These are phyloP conservation scores for Paramecium pentaurelia DNA, from an alignment of 73 alveolate genomes.

Conservation along the genomic window DNA sequence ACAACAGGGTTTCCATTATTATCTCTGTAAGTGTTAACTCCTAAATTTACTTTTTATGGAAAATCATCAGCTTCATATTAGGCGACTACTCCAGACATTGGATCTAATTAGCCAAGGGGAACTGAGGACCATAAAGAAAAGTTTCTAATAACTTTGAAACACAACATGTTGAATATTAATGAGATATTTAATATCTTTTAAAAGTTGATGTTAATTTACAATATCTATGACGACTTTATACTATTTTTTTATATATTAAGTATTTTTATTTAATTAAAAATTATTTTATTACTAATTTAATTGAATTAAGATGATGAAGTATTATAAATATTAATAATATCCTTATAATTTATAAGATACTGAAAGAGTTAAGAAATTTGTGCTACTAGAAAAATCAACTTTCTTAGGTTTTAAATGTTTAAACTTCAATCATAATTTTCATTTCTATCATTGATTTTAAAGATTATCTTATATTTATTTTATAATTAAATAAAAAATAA, in stretches of 20 bases:
- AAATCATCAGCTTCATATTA: constrained; percentile 82
- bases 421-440: not conserved
- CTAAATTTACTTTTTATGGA: constrained; percentile 81
- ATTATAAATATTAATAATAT: too few species aligned
- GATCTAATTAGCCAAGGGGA: constrained; percentile 86
- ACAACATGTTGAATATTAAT: not conserved
- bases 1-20: constrained; percentile 84
- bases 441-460: not conserved
- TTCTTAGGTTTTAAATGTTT: too few species aligned
- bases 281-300: too few species aligned
- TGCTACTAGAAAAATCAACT: not conserved
- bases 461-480: not conserved
- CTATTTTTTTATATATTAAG: too few species aligned
- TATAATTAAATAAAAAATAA: too few species aligned
- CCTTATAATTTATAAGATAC: not conserved
- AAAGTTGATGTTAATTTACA: not conserved
- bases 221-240: not conserved
- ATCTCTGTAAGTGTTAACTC: constrained; percentile 92
- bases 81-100: constrained; percentile 80
- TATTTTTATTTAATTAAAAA: too few species aligned
- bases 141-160: not conserved
- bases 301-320: too few species aligned
- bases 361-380: not conserved
- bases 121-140: constrained; percentile 70
- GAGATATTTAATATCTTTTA: not conserved